Conservation (phyloP, 192 early-diverging fungal species). For the Allomyces macrogynus region DNA sequence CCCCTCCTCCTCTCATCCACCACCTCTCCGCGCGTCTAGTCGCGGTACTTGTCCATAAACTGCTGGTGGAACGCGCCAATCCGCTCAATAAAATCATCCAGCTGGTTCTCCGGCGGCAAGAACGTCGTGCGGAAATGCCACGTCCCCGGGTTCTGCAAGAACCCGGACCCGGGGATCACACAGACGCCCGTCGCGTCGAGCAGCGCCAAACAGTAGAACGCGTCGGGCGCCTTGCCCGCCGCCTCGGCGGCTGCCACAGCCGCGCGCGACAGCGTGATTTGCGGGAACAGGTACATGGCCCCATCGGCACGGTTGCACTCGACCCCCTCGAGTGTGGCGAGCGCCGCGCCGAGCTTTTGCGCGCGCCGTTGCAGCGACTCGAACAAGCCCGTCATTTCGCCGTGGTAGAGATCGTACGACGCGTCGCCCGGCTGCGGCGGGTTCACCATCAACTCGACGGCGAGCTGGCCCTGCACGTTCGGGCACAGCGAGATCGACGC, state of each 20-base stretch:
- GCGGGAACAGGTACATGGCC: conserved; percentile 94
- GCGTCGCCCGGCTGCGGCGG: conserved; percentile 65
- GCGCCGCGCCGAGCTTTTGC: conserved; percentile 43
- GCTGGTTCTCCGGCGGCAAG: conserved; percentile 75
- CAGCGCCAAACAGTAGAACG: conserved; percentile 77
- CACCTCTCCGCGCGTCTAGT: too few species aligned
- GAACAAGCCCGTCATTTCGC: conserved; percentile 54
- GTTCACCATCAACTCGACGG: conserved; percentile 82
- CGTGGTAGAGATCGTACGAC: conserved; percentile 49
- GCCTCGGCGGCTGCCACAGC: conserved; percentile 56
- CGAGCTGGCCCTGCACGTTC: conserved; percentile 83
- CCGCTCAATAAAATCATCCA: conserved; percentile 67
- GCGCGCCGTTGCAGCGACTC: conserved; percentile 63
- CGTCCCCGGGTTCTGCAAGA: conserved; percentile 70
- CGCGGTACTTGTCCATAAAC: conserved; percentile 56
- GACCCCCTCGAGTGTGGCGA: conserved; percentile 65
- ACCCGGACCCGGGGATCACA: conserved; percentile 84
- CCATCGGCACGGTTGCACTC: conserved; percentile 75
- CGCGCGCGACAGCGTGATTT: conserved; percentile 45
- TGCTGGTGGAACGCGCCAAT: conserved; percentile 57
- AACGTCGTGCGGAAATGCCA: conserved; percentile 95
- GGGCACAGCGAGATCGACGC: conserved; percentile 83
- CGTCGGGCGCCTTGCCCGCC: conserved; percentile 60
- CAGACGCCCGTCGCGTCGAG: conserved; percentile 88
- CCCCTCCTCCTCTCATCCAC: too few species aligned